A percentile compares a stretch with the other conserved stretches of the same genome.
These are phyloP conservation scores for Collybiopsis luxurians DNA, from an alignment of 768 basidiomycete species.

Conservation along the genomic window DNA sequence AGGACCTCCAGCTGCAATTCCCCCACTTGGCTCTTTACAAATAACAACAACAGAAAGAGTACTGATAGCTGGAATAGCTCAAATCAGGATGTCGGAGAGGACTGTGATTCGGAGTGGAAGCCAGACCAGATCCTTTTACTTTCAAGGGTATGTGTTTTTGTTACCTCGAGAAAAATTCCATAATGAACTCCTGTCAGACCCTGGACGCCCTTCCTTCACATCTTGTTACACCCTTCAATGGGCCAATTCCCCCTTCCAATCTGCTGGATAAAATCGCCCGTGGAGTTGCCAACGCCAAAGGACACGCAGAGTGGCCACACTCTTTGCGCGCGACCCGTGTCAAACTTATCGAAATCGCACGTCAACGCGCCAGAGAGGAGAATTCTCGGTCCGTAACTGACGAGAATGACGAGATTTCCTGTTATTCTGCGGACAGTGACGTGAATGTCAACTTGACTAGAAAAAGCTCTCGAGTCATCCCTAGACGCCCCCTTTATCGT, in stretches of 20 bases:
- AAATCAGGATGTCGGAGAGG: slow-evolving; percentile 60
- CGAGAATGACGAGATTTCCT: slow-evolving; percentile 39
- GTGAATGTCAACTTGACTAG: slow-evolving; percentile 42
- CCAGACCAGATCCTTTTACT: slow-evolving; percentile 69
- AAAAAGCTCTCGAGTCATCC: slow-evolving; percentile 22
- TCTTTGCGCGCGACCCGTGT: slow-evolving; percentile 78
- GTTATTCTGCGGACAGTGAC: slow-evolving; percentile 30
- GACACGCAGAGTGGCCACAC: slow-evolving; percentile 78
- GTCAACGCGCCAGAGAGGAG: slow-evolving; percentile 58
- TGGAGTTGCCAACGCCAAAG: slow-evolving; percentile 72
- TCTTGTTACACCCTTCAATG: slow-evolving; percentile 85
- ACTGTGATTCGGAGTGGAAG: slow-evolving; percentile 70
- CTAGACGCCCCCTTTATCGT: slow-evolving; percentile 62
- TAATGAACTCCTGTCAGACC: slow-evolving; percentile 44
- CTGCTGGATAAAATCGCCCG: slow-evolving; percentile 85
- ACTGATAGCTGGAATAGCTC: slow-evolving; percentile 87
- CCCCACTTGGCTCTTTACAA: slow-evolving; percentile 48
- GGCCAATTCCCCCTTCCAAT: slow-evolving; percentile 80
- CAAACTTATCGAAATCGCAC: slow-evolving; percentile 80
- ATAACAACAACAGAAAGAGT: slow-evolving; percentile 59
- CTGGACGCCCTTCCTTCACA: slow-evolving; percentile 81
- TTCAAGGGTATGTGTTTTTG: slow-evolving; percentile 48
- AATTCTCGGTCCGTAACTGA: slow-evolving; percentile 29
- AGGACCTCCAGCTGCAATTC: slow-evolving; percentile 44
- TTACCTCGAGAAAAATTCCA: slow-evolving; percentile 10